Conservation (phyloP, 768 basidiomycete species). For the Inosperma sp. region DNA sequence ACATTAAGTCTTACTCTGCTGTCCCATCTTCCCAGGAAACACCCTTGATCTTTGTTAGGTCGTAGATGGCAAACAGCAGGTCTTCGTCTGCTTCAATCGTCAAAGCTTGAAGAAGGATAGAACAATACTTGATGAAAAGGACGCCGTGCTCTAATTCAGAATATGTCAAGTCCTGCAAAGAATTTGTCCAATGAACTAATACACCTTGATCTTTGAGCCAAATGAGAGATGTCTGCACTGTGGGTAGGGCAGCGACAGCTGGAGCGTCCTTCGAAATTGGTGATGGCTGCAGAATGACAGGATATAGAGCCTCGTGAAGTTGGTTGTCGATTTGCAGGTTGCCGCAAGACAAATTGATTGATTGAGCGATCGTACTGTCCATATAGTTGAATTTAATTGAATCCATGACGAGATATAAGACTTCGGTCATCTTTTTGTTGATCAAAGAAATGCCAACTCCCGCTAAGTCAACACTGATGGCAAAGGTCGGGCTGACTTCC, state of each 20-base stretch:
- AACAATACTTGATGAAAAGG: constrained; percentile 96
- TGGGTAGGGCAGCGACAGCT: constrained; percentile 78
- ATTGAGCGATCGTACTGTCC: constrained; percentile 72
- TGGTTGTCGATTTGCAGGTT: constrained; percentile 95
- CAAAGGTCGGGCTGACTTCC: constrained; percentile 62
- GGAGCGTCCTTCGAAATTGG: constrained; percentile 73
- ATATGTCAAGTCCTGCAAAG: background rate
- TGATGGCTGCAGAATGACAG: constrained; percentile 92
- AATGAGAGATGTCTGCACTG: constrained; percentile 81
- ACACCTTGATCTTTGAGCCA: constrained; percentile 92
- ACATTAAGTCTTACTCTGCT: constrained; percentile 59
- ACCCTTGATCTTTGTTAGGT: constrained; percentile 89
- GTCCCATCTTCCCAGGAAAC: constrained; percentile 78
- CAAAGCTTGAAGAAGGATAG: constrained; percentile 87
- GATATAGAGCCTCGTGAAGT: constrained; percentile 91
- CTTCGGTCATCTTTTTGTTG: constrained; percentile 82
- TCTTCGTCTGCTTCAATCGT: constrained; percentile 98
- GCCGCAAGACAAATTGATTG: constrained; percentile 77
- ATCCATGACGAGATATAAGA: constrained; percentile 80
- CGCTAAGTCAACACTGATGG: constrained; percentile 70
- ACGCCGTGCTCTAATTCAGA: constrained; percentile 82
- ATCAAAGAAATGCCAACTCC: constrained; percentile 92
- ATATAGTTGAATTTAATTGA: constrained; percentile 80
- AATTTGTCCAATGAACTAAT: constrained; percentile 7
- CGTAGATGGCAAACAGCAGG: constrained; percentile 86